Conservation (phyloP, 163 green algal species). For the Trebouxia gelatinosa region DNA sequence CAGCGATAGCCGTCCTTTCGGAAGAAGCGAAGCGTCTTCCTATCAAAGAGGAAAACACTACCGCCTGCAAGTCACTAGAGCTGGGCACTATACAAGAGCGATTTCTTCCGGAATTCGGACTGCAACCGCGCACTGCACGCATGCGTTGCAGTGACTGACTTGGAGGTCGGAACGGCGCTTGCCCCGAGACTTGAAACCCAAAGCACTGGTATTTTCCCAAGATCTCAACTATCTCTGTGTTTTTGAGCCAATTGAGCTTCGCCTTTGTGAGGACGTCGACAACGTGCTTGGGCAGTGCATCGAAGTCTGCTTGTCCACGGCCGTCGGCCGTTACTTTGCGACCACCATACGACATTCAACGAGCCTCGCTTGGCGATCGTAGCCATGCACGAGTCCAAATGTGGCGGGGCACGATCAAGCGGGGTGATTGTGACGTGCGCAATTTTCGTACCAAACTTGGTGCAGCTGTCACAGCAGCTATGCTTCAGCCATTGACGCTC, state of each 20-base stretch:
- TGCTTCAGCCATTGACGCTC: no score
- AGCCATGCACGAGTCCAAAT: no score
- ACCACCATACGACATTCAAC: no score
- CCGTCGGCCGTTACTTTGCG: no score
- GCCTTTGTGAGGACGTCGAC: constrained; percentile 31
- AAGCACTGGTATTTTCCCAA: constrained; percentile 45
- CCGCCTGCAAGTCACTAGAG: constrained; percentile 50
- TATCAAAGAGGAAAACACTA: constrained; percentile 70
- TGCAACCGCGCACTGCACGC: not conserved
- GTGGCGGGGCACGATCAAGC: no score
- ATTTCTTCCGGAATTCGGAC: not conserved
- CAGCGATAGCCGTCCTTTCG: constrained; percentile 76
- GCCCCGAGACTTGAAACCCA: constrained; percentile 40
- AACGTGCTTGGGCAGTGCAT: not conserved
- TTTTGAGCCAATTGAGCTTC: constrained; percentile 52
- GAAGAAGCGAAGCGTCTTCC: constrained; percentile 64
- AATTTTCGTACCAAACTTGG: no score
- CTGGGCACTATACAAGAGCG: not conserved
- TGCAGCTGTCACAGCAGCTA: no score
- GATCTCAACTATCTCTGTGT: constrained; percentile 53
- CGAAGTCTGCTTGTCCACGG: no score
- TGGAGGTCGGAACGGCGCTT: constrained; percentile 44
- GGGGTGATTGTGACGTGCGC: no score
- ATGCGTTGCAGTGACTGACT: constrained; percentile 33
- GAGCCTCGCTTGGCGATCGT: no score